phyloP scores from a whole-genome alignment of 371 early-diverging fungal genomes.

The Mortierella sp. region DNA sequence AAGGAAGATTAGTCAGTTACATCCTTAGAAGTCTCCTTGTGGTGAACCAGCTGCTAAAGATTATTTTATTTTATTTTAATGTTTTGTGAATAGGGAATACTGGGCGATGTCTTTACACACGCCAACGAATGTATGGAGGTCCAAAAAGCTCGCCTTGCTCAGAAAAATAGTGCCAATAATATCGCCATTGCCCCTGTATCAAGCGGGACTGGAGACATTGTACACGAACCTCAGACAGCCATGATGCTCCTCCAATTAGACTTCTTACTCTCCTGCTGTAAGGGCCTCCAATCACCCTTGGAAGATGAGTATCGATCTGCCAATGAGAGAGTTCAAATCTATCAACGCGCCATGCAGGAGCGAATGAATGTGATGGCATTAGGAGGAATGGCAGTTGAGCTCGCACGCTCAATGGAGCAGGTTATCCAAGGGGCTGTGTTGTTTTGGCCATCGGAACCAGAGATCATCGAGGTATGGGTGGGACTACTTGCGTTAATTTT shows the following conservation, averaged over 20 bases:
- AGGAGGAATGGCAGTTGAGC: slow-evolving; percentile 32
- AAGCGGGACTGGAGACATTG: slow-evolving; percentile 23
- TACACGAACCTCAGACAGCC: slow-evolving; percentile 40
- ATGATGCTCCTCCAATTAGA: slow-evolving; percentile 42
- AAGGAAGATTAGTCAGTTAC: too few species aligned
- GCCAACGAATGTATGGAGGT: slow-evolving; percentile 45
- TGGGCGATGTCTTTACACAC: slow-evolving; percentile 43
- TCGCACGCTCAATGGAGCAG: slow-evolving; percentile 48
- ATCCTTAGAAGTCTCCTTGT: too few species aligned
- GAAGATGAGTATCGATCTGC: slow-evolving; percentile 43
- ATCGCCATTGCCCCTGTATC: slow-evolving; percentile 7
- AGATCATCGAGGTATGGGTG: slow-evolving; percentile 31
- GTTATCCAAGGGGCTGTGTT: slow-evolving; percentile 34
- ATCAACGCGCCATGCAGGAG: slow-evolving; percentile 26
- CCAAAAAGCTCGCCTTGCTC: slow-evolving; percentile 21
- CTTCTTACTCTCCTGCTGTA: slow-evolving; percentile 35
- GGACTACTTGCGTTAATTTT: neutral
- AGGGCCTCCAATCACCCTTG: slow-evolving; percentile 38
- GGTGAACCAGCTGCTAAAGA: too few species aligned
- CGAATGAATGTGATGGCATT: slow-evolving; percentile 10
- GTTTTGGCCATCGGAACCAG: slow-evolving; percentile 45
- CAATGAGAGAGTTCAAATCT: slow-evolving; percentile 31
- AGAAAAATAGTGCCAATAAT: slow-evolving; percentile 6
- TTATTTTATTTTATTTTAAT: neutral
- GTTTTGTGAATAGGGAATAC: slow-evolving; percentile 25